Conservation (phyloP, 176 grass and related monocot species). For the Themeda triandra region DNA sequence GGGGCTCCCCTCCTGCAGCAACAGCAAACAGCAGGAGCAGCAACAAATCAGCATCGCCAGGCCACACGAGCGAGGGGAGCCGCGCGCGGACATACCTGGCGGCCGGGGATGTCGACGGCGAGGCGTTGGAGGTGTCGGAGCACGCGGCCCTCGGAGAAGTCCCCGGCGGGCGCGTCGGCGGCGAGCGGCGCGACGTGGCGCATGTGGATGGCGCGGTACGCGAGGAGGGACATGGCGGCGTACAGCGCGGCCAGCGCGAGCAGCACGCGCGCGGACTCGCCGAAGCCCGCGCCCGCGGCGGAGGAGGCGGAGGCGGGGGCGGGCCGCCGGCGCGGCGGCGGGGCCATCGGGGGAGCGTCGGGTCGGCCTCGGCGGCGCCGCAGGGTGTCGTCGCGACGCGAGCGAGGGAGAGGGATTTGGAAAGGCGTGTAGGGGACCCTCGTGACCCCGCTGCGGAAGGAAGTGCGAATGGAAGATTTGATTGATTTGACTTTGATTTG, state of each 20-base stretch:
- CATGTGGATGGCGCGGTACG: constrained; percentile 76
- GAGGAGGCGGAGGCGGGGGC: neutral
- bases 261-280: constrained; percentile 49
- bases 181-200: constrained; percentile 76
- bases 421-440: neutral
- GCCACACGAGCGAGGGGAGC: neutral
- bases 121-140: constrained; percentile 73
- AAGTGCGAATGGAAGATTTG: neutral
- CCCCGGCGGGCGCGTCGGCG: constrained; percentile 40
- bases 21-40: neutral
- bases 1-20: constrained; percentile 70
- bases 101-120: constrained; percentile 69
- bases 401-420: neutral
- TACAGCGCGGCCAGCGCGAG: constrained; percentile 65
- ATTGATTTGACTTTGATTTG: neutral
- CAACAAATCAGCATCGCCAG: neutral
- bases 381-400: neutral
- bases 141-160: constrained; percentile 79
- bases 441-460: neutral
- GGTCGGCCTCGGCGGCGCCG: constrained; percentile 23
- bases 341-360: constrained; percentile 4
- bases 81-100: constrained; percentile 60
- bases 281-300: neutral
- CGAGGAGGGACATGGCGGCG: constrained; percentile 57
- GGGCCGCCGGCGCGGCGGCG: constrained; percentile 6